Evolutionary conservation across 148 eudicot species (phyloP), one percentile per base, ranked within the genome.

Genomic region (Amaranthus palmeri): DNA sequence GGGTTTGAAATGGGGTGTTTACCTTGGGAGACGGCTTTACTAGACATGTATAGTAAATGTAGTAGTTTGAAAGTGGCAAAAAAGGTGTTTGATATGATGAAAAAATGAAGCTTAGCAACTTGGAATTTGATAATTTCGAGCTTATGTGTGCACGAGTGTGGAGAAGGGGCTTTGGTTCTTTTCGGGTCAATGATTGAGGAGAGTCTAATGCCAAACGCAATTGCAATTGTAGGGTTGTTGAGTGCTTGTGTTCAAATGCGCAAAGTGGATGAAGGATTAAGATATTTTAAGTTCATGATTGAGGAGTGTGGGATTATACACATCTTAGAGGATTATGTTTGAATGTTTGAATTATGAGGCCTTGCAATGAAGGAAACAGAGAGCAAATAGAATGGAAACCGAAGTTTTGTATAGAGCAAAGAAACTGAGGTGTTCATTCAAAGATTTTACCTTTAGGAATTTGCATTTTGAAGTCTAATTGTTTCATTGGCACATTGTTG

Each of bases 11-110:
- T 86, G 76, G 85, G 85, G 85, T 43, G 78, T 68, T 11, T 88
- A 79, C 67, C 85, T 88, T 3, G 90, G 93, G 70, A 88, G 70
- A 88, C 90, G 0, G 88, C 93, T 2, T 88, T 88, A 15, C 72
- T 88, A 57, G 90, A 88, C 69, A 88, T 88, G 93, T 88, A 88
- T 66, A 88, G 93, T 74, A 88, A 88, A 71, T 88, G 93, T 75
- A 90, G 90, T 74, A 85, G 86, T 65, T 59, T 88, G 74, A 82
- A 68, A 59, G 79, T 80, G 72, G 93, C 90, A 4, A 77, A 74
- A 60, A 68, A 70, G 47, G 90, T 86, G 55, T 88, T 88, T 55
- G 61, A 75, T 11, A 43, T 74, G 61, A 86, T 88, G 93, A 83
- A 81, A 65, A 65, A 54, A 11, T 81, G 65, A 78, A 81, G 82